A percentile compares a stretch with the other conserved stretches of the same genome.
These are phyloP conservation scores for Rosa hybrid DNA, from an alignment of 331 rosid genomes.

Conservation along the genomic window DNA sequence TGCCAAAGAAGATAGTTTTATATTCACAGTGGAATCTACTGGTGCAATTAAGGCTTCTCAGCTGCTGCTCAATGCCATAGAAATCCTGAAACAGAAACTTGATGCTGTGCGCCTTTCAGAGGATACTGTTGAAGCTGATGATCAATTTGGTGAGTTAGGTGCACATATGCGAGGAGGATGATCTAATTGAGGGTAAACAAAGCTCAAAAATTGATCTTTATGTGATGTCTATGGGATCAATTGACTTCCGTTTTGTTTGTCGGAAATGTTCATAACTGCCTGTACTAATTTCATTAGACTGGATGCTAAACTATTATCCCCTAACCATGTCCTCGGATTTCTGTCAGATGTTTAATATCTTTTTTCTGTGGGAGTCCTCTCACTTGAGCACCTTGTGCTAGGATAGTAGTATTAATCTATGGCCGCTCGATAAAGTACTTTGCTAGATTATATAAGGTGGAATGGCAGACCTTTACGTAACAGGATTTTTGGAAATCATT, in stretches of 20 bases:
- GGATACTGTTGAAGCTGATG: conserved; percentile 88
- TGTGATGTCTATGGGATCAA: conserved; percentile 17
- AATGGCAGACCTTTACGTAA: not conserved
- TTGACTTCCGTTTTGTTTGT: conserved; percentile 14
- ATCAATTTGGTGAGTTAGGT: conserved; percentile 94
- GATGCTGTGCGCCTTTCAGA: conserved; percentile 92
- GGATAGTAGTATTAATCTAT: not conserved
- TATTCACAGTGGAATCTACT: conserved; percentile 88
- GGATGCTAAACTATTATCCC: conserved; percentile 20
- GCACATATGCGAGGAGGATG: conserved; percentile 97
- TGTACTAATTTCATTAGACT: not conserved
- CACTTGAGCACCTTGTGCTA: not conserved
- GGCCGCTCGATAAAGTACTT: not conserved
- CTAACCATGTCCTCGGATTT: not conserved
- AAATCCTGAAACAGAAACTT: conserved; percentile 84
- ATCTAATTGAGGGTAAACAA: conserved; percentile 20
- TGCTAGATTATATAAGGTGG: not conserved
- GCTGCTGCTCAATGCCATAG: conserved; percentile 79
- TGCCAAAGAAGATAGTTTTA: conserved; percentile 86
- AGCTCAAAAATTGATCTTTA: conserved; percentile 16
- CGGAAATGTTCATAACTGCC: conserved; percentile 21
- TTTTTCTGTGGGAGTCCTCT: not conserved
- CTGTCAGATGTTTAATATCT: not conserved
- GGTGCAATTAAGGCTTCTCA: conserved; percentile 80
- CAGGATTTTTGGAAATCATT: not conserved